Percentiles rank a stretch among this genome's conserved stretches.
Evolutionary conservation across 1,284 basidiomycete genomes (phyloP).

Genomic region (Phylloboletellus chloephorus): DNA sequence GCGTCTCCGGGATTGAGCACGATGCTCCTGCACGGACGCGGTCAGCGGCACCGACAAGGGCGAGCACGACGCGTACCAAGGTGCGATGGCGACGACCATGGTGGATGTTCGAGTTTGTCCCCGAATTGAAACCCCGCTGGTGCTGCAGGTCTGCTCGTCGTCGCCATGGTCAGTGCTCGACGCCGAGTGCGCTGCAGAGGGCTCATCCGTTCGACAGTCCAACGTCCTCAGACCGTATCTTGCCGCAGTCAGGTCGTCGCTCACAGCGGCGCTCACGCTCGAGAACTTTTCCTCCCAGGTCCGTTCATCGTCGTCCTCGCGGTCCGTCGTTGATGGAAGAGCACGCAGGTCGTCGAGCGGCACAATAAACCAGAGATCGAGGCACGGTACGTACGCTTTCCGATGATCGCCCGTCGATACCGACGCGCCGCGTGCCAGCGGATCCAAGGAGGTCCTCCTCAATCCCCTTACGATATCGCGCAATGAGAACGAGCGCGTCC

Average conservation of each 20-base stretch:
- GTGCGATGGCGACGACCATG: slow-evolving; percentile 56
- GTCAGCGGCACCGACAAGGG: slow-evolving; percentile 2
- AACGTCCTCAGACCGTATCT: slow-evolving; percentile 92
- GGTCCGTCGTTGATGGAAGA: slow-evolving; percentile 1
- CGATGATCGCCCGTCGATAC: not conserved
- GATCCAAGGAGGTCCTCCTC: slow-evolving; percentile 90
- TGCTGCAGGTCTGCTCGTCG: slow-evolving; percentile 24
- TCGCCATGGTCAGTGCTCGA: slow-evolving; percentile 44
- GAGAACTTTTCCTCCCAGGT: slow-evolving; percentile 98
- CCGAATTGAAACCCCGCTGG: slow-evolving; percentile 35
- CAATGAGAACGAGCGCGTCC: slow-evolving; percentile 93
- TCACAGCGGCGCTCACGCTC: slow-evolving; percentile 95
- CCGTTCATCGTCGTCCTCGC: slow-evolving; percentile 16
- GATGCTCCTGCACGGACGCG: slow-evolving; percentile 48
- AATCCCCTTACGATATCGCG: slow-evolving; percentile 91
- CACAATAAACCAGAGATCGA: slow-evolving; percentile 97
- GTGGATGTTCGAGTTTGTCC: slow-evolving; percentile 9
- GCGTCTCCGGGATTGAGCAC: slow-evolving; percentile 59
- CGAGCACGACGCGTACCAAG: slow-evolving; percentile 46
- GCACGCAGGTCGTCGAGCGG: slow-evolving; percentile 78
- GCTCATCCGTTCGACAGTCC: slow-evolving; percentile 43
- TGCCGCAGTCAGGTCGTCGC: slow-evolving; percentile 88
- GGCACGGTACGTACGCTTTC: slow-evolving; percentile 51
- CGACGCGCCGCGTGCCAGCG: slow-evolving; percentile 41
- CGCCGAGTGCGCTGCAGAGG: not conserved